These are phyloP conservation scores for Phalaenopsis equestris DNA, from an alignment of 106 monocot species.

Conservation along the genomic window DNA sequence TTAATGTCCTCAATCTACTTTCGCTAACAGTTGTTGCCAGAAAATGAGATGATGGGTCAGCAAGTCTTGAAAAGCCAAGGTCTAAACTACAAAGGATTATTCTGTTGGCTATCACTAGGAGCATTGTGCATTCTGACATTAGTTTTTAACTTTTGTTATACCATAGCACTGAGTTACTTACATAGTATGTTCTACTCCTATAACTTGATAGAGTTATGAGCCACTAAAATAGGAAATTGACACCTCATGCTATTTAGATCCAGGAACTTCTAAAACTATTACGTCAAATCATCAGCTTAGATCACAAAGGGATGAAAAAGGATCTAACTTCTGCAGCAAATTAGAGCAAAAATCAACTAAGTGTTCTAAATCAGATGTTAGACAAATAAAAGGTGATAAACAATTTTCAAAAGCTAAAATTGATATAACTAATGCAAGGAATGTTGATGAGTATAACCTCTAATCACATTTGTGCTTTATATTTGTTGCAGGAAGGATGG, in stretches of 20 bases:
- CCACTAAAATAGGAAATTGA: not conserved
- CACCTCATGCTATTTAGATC: not conserved
- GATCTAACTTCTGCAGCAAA: not conserved
- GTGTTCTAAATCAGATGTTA: too few relatives aligned
- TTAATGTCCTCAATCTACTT: not conserved
- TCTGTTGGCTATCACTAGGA: conserved; percentile 19
- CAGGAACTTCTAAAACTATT: conserved; percentile 5
- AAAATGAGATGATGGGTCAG: conserved; percentile 9
- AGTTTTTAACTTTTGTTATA: conserved; percentile 8
- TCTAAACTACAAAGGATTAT: conserved; percentile 1
- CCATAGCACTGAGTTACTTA: conserved; percentile 15
- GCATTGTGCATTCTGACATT: conserved; percentile 13
- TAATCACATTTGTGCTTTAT: too few relatives aligned
- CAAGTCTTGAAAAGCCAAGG: conserved; percentile 8
- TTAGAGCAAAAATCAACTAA: not conserved
- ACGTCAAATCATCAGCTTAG: not conserved
- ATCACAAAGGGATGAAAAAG: not conserved
- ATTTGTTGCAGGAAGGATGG: conserved; percentile 7
- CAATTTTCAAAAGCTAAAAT: too few relatives aligned
- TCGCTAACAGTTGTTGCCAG: not conserved
- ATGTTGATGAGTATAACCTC: too few relatives aligned
- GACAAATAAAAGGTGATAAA: too few relatives aligned
- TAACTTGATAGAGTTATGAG: not conserved
- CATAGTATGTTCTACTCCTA: not conserved
- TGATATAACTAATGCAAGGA: too few relatives aligned